phyloP scores from a whole-genome alignment of 2,329 filamentous ascomycete species.

The Amesomyces nigricolor region DNA sequence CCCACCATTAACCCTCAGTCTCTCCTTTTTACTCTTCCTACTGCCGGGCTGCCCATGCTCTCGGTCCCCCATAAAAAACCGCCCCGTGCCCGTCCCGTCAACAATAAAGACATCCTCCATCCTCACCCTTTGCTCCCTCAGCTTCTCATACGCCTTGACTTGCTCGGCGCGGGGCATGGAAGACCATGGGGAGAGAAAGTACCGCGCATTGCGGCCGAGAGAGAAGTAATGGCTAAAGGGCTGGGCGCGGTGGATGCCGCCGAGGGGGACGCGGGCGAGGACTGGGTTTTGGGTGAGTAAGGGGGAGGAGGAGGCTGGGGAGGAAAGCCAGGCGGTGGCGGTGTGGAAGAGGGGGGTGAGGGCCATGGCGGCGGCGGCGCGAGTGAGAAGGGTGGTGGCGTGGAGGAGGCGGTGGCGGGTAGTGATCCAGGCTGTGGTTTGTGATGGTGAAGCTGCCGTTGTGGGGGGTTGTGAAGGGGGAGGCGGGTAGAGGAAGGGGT shows the following conservation, averaged over 20 bases:
- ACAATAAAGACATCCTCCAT: background rate
- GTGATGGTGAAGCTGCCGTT: background rate
- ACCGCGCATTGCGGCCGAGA: background rate
- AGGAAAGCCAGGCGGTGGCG: background rate
- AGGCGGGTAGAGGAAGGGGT: slow-evolving; percentile 32
- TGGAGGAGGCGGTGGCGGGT: background rate
- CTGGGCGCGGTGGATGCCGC: slow-evolving; percentile 40
- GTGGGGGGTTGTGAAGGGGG: background rate
- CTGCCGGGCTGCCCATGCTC: too few relatives aligned
- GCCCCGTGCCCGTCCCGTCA: too few relatives aligned
- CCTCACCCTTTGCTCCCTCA: background rate
- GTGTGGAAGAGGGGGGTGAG: background rate
- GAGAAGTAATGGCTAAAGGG: slow-evolving; percentile 38
- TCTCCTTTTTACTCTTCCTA: too few relatives aligned
- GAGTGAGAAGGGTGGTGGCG: background rate
- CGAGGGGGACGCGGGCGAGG: slow-evolving; percentile 33
- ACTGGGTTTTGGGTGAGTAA: background rate
- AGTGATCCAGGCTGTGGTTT: background rate
- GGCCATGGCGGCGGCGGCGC: background rate
- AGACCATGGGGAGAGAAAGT: background rate
- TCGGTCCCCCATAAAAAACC: too few relatives aligned
- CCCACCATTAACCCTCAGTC: too few relatives aligned
- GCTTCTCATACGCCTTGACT: background rate
- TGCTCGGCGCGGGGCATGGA: background rate
- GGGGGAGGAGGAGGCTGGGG: background rate